Base-by-base conservation (phyloP, 768 basidiomycete genomes). In the Cystofilobasidium macerans region DNA sequence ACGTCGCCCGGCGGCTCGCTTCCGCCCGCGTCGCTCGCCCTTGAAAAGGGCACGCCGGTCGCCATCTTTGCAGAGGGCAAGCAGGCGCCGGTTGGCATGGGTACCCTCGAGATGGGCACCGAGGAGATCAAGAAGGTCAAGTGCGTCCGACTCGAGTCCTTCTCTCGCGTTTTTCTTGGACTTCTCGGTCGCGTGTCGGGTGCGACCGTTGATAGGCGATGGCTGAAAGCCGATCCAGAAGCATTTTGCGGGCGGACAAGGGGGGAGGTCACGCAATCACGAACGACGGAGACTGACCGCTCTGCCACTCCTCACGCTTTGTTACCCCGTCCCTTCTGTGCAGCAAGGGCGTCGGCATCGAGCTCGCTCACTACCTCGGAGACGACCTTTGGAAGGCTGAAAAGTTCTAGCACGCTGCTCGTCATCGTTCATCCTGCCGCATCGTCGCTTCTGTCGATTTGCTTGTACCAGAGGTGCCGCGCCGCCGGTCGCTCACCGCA, bases 1-100 rank as follows among this genome's bases (percentile, higher is more conserved):
- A 94, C 95, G 32, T 98, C 94, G 40, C 81, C 84, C 38, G 93
- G 93, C 9, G 94, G 94, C 11, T 82, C 82, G 71, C 83, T 98
- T 0, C 94, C 94, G 0, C 83, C 88, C 12, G 77, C 83, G 18
- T 84, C 85, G 43, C 79, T 78, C 22, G 84, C 81, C 3, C 77
- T 97, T 42, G 82, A 84, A 28, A 82, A 84, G 40, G 85, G 83
- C n/a, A 78, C 82, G 0, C 80, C 87, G 8, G 92, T 99, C n/a
- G 89, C 88, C 3, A 85, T 99, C 59, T 81, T 86, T 71, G 90
- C 93, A n/a, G 92, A 97, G 77, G 94, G 94, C 13, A 98, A 98
- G 77, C 88, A 91, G 70, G 84, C 89, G 70, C 86, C 92, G 1
- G 85, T 88, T 38, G 94, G 86, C 0, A 81, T 98, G 62, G 94